Evolutionary conservation across 192 early-diverging fungal species (phyloP).

Genomic region (Podila epicladia): DNA sequence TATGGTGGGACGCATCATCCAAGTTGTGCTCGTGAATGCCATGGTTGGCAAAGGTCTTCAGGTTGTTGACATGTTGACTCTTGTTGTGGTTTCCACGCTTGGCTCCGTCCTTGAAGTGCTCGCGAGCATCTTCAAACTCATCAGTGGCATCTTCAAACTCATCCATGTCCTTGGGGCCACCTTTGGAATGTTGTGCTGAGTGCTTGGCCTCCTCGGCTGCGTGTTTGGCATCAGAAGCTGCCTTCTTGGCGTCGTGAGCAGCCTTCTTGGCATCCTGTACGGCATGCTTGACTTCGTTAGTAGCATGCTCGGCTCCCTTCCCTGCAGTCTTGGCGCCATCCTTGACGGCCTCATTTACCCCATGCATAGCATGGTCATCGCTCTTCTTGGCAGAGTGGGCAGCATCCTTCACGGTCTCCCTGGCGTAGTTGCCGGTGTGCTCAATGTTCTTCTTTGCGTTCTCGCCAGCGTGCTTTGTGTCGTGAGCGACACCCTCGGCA

Average conservation of each 20-base stretch:
- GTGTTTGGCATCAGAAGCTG: not conserved
- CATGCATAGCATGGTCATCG: conserved; percentile 4
- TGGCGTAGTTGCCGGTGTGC: not conserved
- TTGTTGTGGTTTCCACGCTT: conserved; percentile 1
- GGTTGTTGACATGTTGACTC: conserved; percentile 26
- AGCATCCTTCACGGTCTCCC: conserved; percentile 16
- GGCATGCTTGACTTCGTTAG: not conserved
- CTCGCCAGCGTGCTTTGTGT: not conserved
- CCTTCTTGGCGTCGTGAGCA: not conserved
- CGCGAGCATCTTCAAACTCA: conserved; percentile 7
- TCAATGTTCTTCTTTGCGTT: conserved; percentile 7
- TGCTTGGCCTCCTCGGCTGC: conserved; percentile 3
- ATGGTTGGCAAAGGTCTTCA: conserved; percentile 27
- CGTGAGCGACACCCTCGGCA: not conserved
- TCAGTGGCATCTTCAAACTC: not conserved
- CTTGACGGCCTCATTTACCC: not conserved
- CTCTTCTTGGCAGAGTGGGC: conserved; percentile 10
- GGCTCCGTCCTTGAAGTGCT: conserved; percentile 2
- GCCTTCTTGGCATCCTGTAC: conserved; percentile 4
- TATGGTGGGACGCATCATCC: not conserved
- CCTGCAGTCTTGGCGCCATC: not conserved
- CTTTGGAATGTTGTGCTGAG: not conserved
- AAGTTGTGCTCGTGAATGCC: conserved; percentile 21
- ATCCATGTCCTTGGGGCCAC: not conserved
- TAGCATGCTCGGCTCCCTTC: not conserved